phyloP scores from a whole-genome alignment of 306 rosid genomes.

The Morella rubra region DNA sequence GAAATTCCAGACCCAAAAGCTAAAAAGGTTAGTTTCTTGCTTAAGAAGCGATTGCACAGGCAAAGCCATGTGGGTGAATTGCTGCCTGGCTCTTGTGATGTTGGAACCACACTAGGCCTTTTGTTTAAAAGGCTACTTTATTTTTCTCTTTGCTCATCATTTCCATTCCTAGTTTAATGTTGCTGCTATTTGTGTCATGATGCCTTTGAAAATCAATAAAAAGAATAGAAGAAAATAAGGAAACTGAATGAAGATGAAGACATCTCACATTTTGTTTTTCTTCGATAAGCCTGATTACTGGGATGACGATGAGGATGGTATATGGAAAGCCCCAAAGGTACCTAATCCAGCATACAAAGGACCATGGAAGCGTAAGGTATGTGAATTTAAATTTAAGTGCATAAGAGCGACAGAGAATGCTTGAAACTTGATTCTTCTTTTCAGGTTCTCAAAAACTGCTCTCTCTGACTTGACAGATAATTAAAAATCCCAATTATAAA shows the following conservation, averaged over 20 bases:
- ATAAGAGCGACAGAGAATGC: slow-evolving; percentile 16
- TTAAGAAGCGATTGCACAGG: background rate
- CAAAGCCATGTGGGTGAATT: background rate
- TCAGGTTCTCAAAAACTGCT: slow-evolving; percentile 25
- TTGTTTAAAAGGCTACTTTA: background rate
- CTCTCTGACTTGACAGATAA: slow-evolving; percentile 33
- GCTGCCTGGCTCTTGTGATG: no score
- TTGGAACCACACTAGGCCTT: no score
- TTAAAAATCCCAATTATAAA: slow-evolving; percentile 59
- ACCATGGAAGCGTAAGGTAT: slow-evolving; percentile 89
- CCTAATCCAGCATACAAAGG: slow-evolving; percentile 96
- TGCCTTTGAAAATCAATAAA: slow-evolving; percentile 12
- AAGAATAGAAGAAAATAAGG: background rate
- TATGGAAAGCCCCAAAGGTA: slow-evolving; percentile 88
- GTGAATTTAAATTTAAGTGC: slow-evolving; percentile 21
- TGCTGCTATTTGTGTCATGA: slow-evolving; percentile 9
- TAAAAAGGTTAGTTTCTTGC: slow-evolving; percentile 60
- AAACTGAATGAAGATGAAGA: background rate
- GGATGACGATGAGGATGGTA: slow-evolving; percentile 91
- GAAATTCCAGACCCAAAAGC: slow-evolving; percentile 90
- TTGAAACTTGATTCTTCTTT: background rate
- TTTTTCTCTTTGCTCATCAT: background rate
- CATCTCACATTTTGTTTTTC: slow-evolving; percentile 9
- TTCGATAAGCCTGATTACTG: slow-evolving; percentile 70
- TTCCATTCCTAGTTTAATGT: slow-evolving; percentile 20